Percentiles rank a stretch among this genome's conserved stretches.
Conservation (phyloP, 495 filamentous ascomycete genomes). For the Oleoguttula mirabilis region DNA sequence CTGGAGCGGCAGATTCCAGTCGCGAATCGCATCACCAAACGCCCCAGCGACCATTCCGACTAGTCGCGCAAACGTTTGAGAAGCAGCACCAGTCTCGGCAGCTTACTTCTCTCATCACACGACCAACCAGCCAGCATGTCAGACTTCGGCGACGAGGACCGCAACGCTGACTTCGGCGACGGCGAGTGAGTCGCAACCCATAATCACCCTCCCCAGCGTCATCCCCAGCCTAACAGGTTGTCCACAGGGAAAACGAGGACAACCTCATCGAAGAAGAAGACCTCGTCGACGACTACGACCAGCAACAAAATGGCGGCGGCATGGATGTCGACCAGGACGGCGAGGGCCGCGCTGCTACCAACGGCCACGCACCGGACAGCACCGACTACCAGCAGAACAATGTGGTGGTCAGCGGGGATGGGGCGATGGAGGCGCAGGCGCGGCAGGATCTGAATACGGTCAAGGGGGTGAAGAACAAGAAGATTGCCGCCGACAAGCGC, state of each 20-base stretch:
- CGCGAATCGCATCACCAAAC: no score
- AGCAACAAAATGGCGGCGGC: slow-evolving; percentile 3
- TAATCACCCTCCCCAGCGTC: background rate
- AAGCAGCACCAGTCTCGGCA: no score
- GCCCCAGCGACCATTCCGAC: no score
- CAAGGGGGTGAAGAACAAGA: slow-evolving; percentile 68
- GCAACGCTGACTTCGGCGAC: slow-evolving; percentile 34
- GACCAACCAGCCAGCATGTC: no score
- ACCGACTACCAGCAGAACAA: slow-evolving; percentile 40
- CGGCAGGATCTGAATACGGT: slow-evolving; percentile 30
- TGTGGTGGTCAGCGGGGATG: slow-evolving; percentile 63
- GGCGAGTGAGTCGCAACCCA: slow-evolving; percentile 21
- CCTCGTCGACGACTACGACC: slow-evolving; percentile 17
- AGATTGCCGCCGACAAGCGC: slow-evolving; percentile 76
- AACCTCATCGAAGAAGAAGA: slow-evolving; percentile 46
- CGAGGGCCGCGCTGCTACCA: slow-evolving; percentile 23
- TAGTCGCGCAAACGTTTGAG: no score
- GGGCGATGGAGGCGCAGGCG: slow-evolving; percentile 49
- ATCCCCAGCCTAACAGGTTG: background rate
- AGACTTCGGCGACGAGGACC: slow-evolving; percentile 52
- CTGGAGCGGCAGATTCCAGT: no score
- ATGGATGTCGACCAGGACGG: slow-evolving; percentile 14
- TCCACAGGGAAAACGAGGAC: slow-evolving; percentile 45
- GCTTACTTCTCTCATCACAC: no score
- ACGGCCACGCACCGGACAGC: slow-evolving; percentile 35